Conservation (phyloP, 2,329 filamentous ascomycete species). For the Phialophora verrucosa region DNA sequence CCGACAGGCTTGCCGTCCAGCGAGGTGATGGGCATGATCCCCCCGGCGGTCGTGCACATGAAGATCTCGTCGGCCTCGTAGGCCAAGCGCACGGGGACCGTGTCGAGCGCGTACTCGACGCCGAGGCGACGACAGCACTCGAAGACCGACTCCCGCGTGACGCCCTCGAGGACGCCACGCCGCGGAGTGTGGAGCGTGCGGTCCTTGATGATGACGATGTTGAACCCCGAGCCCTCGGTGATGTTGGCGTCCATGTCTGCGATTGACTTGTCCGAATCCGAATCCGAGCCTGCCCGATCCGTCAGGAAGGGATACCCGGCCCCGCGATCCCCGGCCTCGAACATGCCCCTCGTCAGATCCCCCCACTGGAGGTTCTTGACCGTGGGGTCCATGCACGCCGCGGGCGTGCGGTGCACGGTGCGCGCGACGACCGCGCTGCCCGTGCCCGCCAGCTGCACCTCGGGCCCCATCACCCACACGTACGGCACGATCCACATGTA, state of each 20-base stretch:
- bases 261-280: too few relatives aligned
- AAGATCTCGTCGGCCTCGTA: constrained; percentile 58
- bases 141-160: constrained; percentile 44
- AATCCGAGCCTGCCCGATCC: constrained; percentile 37
- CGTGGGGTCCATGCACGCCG: constrained; percentile 57
- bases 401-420: constrained; percentile 54
- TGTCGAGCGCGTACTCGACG: constrained; percentile 50
- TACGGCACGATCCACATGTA: constrained; percentile 59
- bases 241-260: constrained; percentile 49
- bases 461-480: constrained; percentile 58
- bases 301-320: constrained; percentile 58
- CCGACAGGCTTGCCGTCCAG: constrained; percentile 53
- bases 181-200: constrained; percentile 55
- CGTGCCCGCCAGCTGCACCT: constrained; percentile 47
- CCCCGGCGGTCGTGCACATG: constrained; percentile 61
- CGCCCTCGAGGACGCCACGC: constrained; percentile 56
- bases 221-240: constrained; percentile 59
- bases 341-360: constrained; percentile 53
- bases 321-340: constrained; percentile 56
- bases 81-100: constrained; percentile 37
- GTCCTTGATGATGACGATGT: constrained; percentile 56
- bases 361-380: constrained; percentile 61
- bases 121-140: constrained; percentile 40
- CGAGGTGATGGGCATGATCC: constrained; percentile 58
- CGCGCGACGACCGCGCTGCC: constrained; percentile 54